Percentiles rank a stretch among this genome's conserved stretches.
Evolutionary conservation across 1,284 basidiomycete species (phyloP).

Genomic region (Puccinia horiana): DNA sequence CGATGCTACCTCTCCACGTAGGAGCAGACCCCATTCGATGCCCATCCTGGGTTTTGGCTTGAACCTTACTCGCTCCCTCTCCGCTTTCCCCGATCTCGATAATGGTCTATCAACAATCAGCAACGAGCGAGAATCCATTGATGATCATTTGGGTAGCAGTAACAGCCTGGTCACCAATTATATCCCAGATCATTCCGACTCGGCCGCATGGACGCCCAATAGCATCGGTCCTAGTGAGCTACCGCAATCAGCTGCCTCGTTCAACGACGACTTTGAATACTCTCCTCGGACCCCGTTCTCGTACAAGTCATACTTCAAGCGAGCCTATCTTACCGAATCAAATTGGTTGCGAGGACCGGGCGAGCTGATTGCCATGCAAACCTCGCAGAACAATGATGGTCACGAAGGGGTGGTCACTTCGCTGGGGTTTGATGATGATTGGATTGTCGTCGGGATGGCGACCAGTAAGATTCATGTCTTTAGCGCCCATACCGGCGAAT

Average conservation of each 20-base stretch:
- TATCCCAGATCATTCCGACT: constrained; percentile 46
- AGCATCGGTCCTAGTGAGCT: constrained; percentile 43
- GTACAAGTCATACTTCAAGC: constrained; percentile 73
- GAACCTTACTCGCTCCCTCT: constrained; percentile 18
- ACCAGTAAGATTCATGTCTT: constrained; percentile 87
- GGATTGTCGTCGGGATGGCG: constrained; percentile 86
- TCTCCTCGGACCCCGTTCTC: constrained; percentile 61
- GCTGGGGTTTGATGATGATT: constrained; percentile 78
- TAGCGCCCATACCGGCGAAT: constrained; percentile 74
- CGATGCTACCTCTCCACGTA: constrained; percentile 44
- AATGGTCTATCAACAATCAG: constrained; percentile 47
- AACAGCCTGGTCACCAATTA: constrained; percentile 18
- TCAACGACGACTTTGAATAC: constrained; percentile 46
- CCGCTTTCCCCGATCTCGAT: constrained; percentile 29
- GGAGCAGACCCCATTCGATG: constrained; percentile 45
- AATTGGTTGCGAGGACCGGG: constrained; percentile 82
- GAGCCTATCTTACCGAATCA: constrained; percentile 74
- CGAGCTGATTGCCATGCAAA: constrained; percentile 71
- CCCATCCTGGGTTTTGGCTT: constrained; percentile 42
- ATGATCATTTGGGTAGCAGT: neutral
- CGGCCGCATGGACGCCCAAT: constrained; percentile 31
- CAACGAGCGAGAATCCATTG: neutral
- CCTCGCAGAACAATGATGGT: constrained; percentile 68
- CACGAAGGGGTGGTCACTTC: constrained; percentile 71
- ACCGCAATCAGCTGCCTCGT: constrained; percentile 35